Percentiles rank a stretch among this genome's conserved stretches.
Conservation (phyloP, 306 rosid genomes). For the Malus domestica region DNA sequence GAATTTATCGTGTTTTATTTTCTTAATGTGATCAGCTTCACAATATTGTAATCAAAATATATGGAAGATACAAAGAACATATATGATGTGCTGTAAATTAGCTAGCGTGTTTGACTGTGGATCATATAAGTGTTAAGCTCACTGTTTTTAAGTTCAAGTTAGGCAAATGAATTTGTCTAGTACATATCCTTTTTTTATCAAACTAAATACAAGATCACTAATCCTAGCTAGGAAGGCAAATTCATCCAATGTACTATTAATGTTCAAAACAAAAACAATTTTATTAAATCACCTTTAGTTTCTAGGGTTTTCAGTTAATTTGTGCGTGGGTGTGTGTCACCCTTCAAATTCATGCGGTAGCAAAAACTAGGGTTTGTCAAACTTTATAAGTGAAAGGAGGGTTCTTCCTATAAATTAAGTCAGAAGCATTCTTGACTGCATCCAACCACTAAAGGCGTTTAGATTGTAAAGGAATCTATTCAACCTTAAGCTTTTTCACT, state of each 20-base stretch:
- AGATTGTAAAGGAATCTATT: conserved; percentile 28
- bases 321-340: background rate
- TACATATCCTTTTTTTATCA: background rate
- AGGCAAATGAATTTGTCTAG: background rate
- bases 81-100: background rate
- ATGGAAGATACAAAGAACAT: background rate
- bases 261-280: too few species aligned
- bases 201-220: background rate
- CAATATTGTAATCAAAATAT: background rate
- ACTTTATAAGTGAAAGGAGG: conserved; percentile 11
- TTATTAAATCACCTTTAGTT: too few species aligned
- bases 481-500: conserved; percentile 6
- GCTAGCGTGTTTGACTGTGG: conserved; percentile 14
- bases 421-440: conserved; percentile 25
- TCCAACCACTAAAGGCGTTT: conserved; percentile 34
- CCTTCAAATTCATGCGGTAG: background rate
- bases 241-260: too few species aligned
- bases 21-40: too few species aligned
- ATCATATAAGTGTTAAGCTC: background rate
- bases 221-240: too few species aligned
- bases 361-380: background rate
- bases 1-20: too few species aligned
- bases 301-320: background rate
- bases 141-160: conserved; percentile 3
- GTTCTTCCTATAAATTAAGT: background rate